A percentile compares a stretch with the other conserved stretches of the same genome.
Conservation (phyloP, 73 alveolate genomes). For the Tetrahymena elliotti region DNA sequence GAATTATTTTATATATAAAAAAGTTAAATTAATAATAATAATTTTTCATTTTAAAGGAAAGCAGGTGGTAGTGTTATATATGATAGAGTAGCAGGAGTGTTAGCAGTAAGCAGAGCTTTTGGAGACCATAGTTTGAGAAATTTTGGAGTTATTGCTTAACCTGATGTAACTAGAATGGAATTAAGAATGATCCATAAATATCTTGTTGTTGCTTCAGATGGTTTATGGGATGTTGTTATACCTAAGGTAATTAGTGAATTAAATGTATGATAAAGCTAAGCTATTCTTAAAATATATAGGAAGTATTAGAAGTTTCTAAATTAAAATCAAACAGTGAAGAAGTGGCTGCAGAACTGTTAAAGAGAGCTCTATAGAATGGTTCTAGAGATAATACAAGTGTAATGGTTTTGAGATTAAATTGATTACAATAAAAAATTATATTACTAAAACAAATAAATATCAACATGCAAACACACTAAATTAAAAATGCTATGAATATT, state of each 20-base stretch:
- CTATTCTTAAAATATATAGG: neutral
- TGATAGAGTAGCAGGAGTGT: constrained; percentile 34
- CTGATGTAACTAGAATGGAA: constrained; percentile 24
- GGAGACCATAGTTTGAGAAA: constrained; percentile 37
- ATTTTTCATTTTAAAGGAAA: neutral
- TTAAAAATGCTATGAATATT: neutral
- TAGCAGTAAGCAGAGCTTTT: constrained; percentile 49
- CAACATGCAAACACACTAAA: no score
- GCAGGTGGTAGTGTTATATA: constrained; percentile 35
- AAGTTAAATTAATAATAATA: no score
- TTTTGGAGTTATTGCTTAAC: constrained; percentile 21
- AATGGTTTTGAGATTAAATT: neutral
- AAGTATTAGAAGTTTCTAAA: neutral
- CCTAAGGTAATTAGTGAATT: neutral
- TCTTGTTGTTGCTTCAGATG: constrained; percentile 41
- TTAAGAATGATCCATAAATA: constrained; percentile 31
- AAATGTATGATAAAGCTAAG: neutral
- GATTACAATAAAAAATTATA: neutral
- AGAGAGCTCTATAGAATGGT: neutral
- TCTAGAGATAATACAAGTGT: neutral
- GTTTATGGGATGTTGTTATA: constrained; percentile 40
- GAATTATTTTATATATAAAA: no score
- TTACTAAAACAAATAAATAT: no score
- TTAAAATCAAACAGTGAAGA: neutral
- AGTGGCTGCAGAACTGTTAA: neutral